Evolutionary conservation across 1,139 yeast species (phyloP).

Genomic region (Suhomyces terraborum): DNA sequence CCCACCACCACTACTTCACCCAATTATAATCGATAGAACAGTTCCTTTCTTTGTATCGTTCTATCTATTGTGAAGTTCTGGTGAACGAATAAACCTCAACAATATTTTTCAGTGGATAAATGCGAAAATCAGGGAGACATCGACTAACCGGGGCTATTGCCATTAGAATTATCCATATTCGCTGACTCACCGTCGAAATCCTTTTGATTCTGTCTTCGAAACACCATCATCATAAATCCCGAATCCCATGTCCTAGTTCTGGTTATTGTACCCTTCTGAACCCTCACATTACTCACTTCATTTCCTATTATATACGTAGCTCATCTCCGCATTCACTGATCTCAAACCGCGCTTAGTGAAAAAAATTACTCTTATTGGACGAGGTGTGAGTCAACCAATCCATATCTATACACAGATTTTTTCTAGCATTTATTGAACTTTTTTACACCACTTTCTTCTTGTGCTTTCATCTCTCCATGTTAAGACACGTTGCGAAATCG

Average conservation of each 20-base stretch:
- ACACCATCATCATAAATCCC: too few relatives aligned
- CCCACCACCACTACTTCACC: too few relatives aligned
- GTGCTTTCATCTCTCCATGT: constrained; percentile 13
- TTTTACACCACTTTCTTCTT: constrained; percentile 9
- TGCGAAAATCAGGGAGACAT: too few relatives aligned
- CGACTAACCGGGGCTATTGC: too few relatives aligned
- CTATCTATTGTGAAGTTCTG: neutral
- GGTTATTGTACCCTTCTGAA: too few relatives aligned
- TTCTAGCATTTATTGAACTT: constrained; percentile 6
- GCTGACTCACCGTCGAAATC: too few relatives aligned
- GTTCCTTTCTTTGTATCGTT: too few relatives aligned
- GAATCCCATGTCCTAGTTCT: too few relatives aligned
- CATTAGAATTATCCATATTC: too few relatives aligned
- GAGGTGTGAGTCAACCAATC: constrained; percentile 23
- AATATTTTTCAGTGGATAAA: neutral
- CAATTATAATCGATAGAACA: too few relatives aligned
- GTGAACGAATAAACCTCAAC: neutral
- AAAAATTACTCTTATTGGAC: constrained; percentile 37
- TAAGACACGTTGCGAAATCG: constrained; percentile 18
- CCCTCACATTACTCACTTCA: neutral
- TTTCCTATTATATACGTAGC: neutral
- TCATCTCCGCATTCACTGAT: constrained; percentile 26
- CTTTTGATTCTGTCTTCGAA: too few relatives aligned
- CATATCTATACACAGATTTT: constrained; percentile 10
- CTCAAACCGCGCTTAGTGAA: constrained; percentile 44